Evolutionary conservation across 192 early-diverging fungal species (phyloP), one percentile per base, ranked within the genome.

Genomic region (Dimargaris verticillata): DNA sequence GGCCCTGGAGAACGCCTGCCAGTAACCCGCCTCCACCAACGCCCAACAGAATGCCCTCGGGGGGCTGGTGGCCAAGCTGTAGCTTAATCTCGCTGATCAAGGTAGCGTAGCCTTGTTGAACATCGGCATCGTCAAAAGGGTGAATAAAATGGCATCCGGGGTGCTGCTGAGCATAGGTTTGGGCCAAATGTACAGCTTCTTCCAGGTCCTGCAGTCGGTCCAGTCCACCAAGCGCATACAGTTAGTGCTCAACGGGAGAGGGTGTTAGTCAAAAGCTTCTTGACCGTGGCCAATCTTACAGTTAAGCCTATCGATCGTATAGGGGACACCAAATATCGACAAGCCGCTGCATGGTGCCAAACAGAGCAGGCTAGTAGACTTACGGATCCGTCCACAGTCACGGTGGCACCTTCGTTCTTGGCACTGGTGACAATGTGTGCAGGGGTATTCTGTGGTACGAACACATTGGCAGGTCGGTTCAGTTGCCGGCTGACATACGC

Each of bases 21-120:
- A 88, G 66, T 61, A 85, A 62, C 0, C 81, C 86, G 26, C 86
- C 86, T 33, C 86, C 84, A 6, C 86, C 86, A 5, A 88, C 83
- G 2, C 77, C 65, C 41, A 74, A 74, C 49, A 88, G 66, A 38
- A 88, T 74, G 3, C 78, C 86, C 20, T 78, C 78, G 9, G 86
- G 86, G 11, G 76, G 68, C 14, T 67, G 58, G 28, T 69, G 71
- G 25, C 68, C 72, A 14, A 88, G 63, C 63, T 88, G 83, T 5
- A 73, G 57, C 47, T 76, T 78, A n/a, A 88, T 69, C 64, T 88
- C 86, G 11, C 74, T 53, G 2, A 81, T 65, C 28, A 88, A 74
- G 42, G 78, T 78, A 0, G 78, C 72, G 59, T 85, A 72, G 7
- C 83, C 86, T 14, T 78, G 70, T 65, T 82, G 75, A 9, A 80